Conservation (phyloP, 1,284 basidiomycete genomes). For the Papiliotrema nemorosa region DNA sequence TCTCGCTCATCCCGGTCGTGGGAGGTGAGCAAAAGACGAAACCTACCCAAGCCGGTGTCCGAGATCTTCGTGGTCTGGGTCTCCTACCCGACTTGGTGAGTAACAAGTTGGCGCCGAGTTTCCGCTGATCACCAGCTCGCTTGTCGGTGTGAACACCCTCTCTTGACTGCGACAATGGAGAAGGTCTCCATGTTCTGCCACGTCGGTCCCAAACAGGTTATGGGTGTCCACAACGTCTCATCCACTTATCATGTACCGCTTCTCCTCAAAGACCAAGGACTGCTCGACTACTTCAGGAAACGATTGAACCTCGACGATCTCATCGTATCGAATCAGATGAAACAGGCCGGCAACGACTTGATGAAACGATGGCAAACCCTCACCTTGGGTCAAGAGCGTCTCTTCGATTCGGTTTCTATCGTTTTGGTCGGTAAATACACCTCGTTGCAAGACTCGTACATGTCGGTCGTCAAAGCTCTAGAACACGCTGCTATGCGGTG, state of each 20-base stretch:
- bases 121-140: constrained; percentile 64
- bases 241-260: constrained; percentile 98
- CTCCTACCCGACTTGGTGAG: constrained; percentile 85
- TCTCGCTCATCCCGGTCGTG: constrained; percentile 96
- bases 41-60: constrained; percentile 95
- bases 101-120: constrained; percentile 9
- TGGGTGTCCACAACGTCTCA: constrained; percentile 93
- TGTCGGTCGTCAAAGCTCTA: constrained; percentile 95
- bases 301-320: constrained; percentile 70
- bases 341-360: constrained; percentile 65
- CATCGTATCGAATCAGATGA: constrained; percentile 55
- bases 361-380: constrained; percentile 76
- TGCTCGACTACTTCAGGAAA: constrained; percentile 78
- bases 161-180: constrained; percentile 80
- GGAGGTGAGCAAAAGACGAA: constrained; percentile 99
- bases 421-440: constrained; percentile 98
- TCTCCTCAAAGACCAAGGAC: constrained; percentile 85
- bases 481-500: constrained; percentile 96
- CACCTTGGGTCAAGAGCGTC: constrained; percentile 70
- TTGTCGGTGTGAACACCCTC: constrained; percentile 66
- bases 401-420: constrained; percentile 87
- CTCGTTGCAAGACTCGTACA: constrained; percentile 94
- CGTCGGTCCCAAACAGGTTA: constrained; percentile 85
- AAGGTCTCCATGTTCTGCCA: constrained; percentile 99
- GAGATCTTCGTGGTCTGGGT: constrained; percentile 89